Evolutionary conservation across 495 filamentous ascomycete species (phyloP).

Genomic region (Penicillium coprophilum): DNA sequence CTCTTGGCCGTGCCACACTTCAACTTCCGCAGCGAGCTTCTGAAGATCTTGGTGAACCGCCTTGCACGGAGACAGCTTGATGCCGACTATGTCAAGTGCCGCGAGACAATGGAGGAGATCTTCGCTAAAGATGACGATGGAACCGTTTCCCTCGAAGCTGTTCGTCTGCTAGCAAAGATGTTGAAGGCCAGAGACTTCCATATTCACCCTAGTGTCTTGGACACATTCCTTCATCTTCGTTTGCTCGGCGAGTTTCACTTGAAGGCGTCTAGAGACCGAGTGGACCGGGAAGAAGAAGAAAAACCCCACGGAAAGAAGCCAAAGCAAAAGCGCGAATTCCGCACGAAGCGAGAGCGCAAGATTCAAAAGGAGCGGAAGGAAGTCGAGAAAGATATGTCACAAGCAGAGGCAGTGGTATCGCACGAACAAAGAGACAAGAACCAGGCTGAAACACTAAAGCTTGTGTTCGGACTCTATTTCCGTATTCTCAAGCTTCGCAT

Average conservation of each 20-base stretch:
- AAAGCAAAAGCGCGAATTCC: constrained; percentile 72
- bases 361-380: constrained; percentile 76
- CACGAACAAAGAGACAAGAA: constrained; percentile 90
- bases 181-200: constrained; percentile 81
- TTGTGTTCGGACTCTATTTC: constrained; percentile 94
- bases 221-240: constrained; percentile 87
- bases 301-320: constrained; percentile 55
- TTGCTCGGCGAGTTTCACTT: constrained; percentile 81
- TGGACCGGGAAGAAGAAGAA: constrained; percentile 58
- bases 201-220: constrained; percentile 80
- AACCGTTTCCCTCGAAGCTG: constrained; percentile 79
- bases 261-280: constrained; percentile 72
- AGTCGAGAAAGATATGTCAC: constrained; percentile 88
- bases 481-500: constrained; percentile 79
- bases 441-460: constrained; percentile 90
- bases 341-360: constrained; percentile 74
- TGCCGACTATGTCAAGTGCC: constrained; percentile 73
- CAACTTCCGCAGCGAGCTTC: constrained; percentile 85
- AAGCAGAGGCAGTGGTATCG: constrained; percentile 85
- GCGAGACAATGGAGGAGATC: constrained; percentile 73
- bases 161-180: constrained; percentile 85
- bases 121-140: constrained; percentile 90
- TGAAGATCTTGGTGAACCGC: constrained; percentile 83
- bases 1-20: constrained; percentile 85
- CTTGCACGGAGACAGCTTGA: constrained; percentile 68